Base-by-base conservation (phyloP, 495 filamentous ascomycete genomes). In the Neurospora cerealis region DNA sequence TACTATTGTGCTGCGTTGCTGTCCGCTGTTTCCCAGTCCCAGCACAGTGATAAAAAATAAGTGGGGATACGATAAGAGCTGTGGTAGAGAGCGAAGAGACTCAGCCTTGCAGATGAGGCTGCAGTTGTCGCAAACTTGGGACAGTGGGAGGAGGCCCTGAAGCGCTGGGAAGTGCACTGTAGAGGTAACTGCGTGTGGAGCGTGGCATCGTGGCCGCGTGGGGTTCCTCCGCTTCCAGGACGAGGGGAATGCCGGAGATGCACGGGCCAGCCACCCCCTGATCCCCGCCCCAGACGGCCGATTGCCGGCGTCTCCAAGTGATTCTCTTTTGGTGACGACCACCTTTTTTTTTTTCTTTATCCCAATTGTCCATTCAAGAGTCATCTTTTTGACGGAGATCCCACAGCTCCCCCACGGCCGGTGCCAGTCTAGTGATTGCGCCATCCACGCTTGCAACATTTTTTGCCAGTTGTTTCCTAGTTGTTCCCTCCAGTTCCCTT, bases 391-490 rank as follows among this genome's bases (percentile, higher is more conserved):
- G 54, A 66, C 48, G 54, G 54, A 66, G 54, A 62, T 62, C 54
- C 28, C 54, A 62, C 54, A 66, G 28, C 13, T 66, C 54, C 54
- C 28, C 54, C 54, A 66, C 54, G 54, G 15, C 54, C 54, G 54
- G 54, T 66, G 54, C 54, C 54, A 66, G 54, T 66, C 48, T 74
- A 72, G 72, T 38, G 73, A 80, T 81, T 76, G 77, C 79, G 79
- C 79, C 76, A 81, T 81, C 79, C 70, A 77, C 78, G 78, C 76
- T 79, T 78, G 78, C 78, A 48, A 71, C 70, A 9, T 66, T 62
- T 66, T 66, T 66, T 19, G 54, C 54, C 54, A 66, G 54, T 66
- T 54, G 21, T 54, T 54, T 60, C 46, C 21, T 54, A 54, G 21
- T 28, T 62, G 13, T 62, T 62, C 28, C 54, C 54, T 34, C 28